Percentiles rank a stretch among this genome's conserved stretches.
These are phyloP conservation scores for Chaetomium sp. DNA, from an alignment of 2,329 filamentous ascomycete genomes.

Conservation along the genomic window DNA sequence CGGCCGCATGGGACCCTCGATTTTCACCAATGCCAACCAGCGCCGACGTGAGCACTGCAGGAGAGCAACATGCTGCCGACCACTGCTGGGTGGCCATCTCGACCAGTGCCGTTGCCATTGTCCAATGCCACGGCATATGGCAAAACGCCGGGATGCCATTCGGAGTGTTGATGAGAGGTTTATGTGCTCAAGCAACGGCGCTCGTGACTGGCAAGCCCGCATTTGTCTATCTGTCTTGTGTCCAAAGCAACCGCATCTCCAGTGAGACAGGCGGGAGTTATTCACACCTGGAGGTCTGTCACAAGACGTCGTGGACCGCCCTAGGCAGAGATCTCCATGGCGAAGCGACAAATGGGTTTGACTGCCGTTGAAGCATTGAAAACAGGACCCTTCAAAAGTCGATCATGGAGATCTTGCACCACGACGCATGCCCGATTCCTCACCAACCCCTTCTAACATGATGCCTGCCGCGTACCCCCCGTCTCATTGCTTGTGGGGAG, in stretches of 20 bases:
- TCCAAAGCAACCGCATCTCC: not conserved
- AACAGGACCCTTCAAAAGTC: slow-evolving; percentile 10
- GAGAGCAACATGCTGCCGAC: slow-evolving; percentile 8
- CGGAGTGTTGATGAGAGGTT: not conserved
- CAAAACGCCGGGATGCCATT: slow-evolving; percentile 20
- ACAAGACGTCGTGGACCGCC: slow-evolving; percentile 3
- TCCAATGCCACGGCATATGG: slow-evolving; percentile 21
- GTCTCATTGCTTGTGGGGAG: slow-evolving; percentile 31
- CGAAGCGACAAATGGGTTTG: not conserved
- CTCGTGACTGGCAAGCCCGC: not conserved
- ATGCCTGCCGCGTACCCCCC: slow-evolving; percentile 18
- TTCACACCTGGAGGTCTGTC: slow-evolving; percentile 7
- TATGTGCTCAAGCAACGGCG: slow-evolving; percentile 1
- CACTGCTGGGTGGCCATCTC: not conserved
- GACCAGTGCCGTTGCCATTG: slow-evolving; percentile 12
- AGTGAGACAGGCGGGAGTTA: slow-evolving; percentile 4
- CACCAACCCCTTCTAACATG: slow-evolving; percentile 18
- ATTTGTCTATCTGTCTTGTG: not conserved
- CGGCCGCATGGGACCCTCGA: slow-evolving; percentile 27
- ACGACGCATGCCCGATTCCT: slow-evolving; percentile 3
- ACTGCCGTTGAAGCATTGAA: slow-evolving; percentile 17
- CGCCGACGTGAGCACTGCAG: slow-evolving; percentile 13
- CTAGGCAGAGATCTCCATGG: slow-evolving; percentile 15
- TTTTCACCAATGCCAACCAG: slow-evolving; percentile 27
- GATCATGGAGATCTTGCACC: slow-evolving; percentile 32